Evolutionary conservation across 2,329 filamentous ascomycete species (phyloP), one percentile per base, ranked within the genome.

Genomic region (Trichoderma lentiforme): DNA sequence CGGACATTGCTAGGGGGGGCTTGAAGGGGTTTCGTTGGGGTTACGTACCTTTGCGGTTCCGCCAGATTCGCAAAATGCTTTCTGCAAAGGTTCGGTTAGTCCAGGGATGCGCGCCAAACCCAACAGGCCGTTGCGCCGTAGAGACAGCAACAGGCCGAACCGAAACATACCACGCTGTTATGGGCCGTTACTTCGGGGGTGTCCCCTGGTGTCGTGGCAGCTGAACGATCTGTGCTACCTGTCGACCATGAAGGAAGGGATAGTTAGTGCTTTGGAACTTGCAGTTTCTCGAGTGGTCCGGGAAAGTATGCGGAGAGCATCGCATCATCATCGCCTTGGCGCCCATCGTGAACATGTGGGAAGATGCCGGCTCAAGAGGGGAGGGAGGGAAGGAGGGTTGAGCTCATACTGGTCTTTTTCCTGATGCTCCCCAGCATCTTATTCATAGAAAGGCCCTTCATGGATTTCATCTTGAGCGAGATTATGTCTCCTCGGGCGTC

Each of bases 11-110:
- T 28, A 47, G n/a, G 34, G 2, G 12, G 56, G 51, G 7, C 7
- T 47, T 21, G 21, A 36, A 43, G 61, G 15, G 15, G 28, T n/a
- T 58, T n/a, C 26, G 26, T 30, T n/a, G 4, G 21, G 64, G 30
- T 60, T 65, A 28, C 83, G 72, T 86, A 89, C 86, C 76, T 86
- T 81, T 75, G 85, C 83, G 78, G 88, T 87, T 71, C 87, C 86
- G 74, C 89, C 90, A 64, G 92, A 91, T 82, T 95, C 92, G 85
- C 93, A 97, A 80, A 97, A 97, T 58, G 89, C 86, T 85, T 87
- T 92, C 93, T 95, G 79, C 73, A 51, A 24, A 36, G 47, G 56
- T 39, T n/a, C 53, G 5, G 73, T 80, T 69, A 80, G 76, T 73
- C 64, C 58, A 67, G 24, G 15, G 21, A 14, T 24, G 26, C 28